These are phyloP conservation scores for Viola odorata DNA, from an alignment of 345 rosid genomes.

Conservation along the genomic window DNA sequence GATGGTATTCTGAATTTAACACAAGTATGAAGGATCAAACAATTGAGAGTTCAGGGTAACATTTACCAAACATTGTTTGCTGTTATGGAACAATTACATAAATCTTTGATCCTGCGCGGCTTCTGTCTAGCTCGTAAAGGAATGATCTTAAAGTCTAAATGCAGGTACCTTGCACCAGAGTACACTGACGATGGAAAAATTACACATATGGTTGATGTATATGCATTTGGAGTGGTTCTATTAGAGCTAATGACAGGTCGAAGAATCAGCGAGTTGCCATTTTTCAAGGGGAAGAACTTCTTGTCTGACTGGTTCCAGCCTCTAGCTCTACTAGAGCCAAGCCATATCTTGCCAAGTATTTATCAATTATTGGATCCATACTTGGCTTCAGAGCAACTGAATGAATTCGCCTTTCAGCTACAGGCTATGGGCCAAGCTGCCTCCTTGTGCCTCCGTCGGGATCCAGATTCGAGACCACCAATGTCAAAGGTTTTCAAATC, in stretches of 20 bases:
- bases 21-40: slow-evolving; percentile 30
- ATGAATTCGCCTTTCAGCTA: slow-evolving; percentile 30
- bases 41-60: slow-evolving; percentile 56
- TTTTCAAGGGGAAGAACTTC: slow-evolving; percentile 29
- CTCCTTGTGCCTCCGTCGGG: slow-evolving; percentile 38
- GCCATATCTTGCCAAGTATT: slow-evolving; percentile 22
- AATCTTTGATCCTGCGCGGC: too few species aligned
- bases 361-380: slow-evolving; percentile 38
- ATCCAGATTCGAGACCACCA: slow-evolving; percentile 50
- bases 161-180: slow-evolving; percentile 65
- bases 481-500: slow-evolving; percentile 47
- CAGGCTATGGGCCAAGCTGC: slow-evolving; percentile 44
- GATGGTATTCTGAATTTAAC: slow-evolving; percentile 52
- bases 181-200: slow-evolving; percentile 42
- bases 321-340: slow-evolving; percentile 27
- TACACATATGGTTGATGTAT: slow-evolving; percentile 49
- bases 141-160: background rate
- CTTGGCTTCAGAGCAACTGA: slow-evolving; percentile 26
- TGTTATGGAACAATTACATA: background rate
- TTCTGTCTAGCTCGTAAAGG: too few species aligned
- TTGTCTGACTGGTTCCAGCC: slow-evolving; percentile 49
- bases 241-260: slow-evolving; percentile 58
- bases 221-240: slow-evolving; percentile 62
- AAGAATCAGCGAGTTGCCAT: slow-evolving; percentile 39
- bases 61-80: background rate